Base-by-base conservation (phyloP, 768 basidiomycete species). In the Heimioporus sp. region DNA sequence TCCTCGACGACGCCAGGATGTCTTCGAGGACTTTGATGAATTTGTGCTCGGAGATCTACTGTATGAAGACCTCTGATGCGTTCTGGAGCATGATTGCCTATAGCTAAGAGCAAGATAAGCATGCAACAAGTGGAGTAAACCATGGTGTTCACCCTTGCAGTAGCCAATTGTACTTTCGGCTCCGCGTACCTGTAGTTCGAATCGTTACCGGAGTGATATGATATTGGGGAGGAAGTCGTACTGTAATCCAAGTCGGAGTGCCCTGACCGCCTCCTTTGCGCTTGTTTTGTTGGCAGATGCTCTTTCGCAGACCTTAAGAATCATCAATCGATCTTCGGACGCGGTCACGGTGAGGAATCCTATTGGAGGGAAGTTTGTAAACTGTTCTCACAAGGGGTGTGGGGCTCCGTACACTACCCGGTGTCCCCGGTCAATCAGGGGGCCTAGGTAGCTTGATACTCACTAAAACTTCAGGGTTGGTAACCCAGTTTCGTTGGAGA, bases 1-100 rank as follows among this genome's bases (percentile, higher is more conserved):
- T 90, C 40, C 80, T 76, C 1, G 80, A 61, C 0, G 80, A 81
- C 2, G 69, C 73, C 4, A 92, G 70, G 17, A 90, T 77, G 16
- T 92, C 88, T 54, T 92, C 91, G 16, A 93, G 72, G 1, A 81
- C 83, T 46, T 91, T 86, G 17, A 89, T 69, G 61, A 93, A 93
- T 65, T 92, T 92, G 60, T 83, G 82, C 31, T 84, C 76, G 13
- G 81, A 78, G 36, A 82, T 85, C 59, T 90, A 85, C 12, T 77
- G 67, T 34, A 90, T 79, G 61, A 94, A 92, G 13, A 80, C 63
- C 10, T 86, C 82, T 1, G 84, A 80, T 4, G 85, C 85, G 63
- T 95, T 94, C 28, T 84, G 83, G 35, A 95, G 78, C 86, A 95
- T 88, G 59, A 95, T 86, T 3, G 92, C 86, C 93, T 92, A 95